phyloP scores from a whole-genome alignment of 805 yeast genomes.

The Metschnikowia noctiluminum region DNA sequence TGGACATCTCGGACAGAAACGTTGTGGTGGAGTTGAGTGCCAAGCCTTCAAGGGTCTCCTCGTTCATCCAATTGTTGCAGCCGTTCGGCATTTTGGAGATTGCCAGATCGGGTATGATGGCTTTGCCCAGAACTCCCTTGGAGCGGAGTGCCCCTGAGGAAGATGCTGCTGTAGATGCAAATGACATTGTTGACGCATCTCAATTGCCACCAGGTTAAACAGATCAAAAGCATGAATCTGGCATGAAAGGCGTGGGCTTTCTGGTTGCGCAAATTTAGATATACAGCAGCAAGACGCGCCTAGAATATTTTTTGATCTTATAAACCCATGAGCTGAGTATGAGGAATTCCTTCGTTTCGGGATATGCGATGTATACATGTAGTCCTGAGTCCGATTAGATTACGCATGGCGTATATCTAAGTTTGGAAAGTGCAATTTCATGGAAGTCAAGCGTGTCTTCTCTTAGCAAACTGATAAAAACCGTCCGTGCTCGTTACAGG shows the following conservation, averaged over 20 bases:
- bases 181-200: conserved; percentile 78
- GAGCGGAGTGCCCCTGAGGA: conserved; percentile 53
- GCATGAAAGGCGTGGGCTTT: no score
- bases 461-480: no score
- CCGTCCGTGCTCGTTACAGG: no score
- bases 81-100: conserved; percentile 96
- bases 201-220: conserved; percentile 91
- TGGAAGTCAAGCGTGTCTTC: no score
- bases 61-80: conserved; percentile 83
- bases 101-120: conserved; percentile 98
- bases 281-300: background rate
- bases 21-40: conserved; percentile 93
- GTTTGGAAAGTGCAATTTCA: no score
- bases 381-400: no score
- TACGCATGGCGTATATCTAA: no score
- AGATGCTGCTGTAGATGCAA: conserved; percentile 48
- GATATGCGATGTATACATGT: no score
- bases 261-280: background rate
- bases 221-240: background rate
- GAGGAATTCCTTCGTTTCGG: no score
- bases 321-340: no score
- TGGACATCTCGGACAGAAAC: conserved; percentile 89
- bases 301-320: background rate
- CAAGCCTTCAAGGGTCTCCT: conserved; percentile 83
- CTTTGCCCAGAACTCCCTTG: conserved; percentile 91